Evolutionary conservation across 768 basidiomycete species (phyloP).

Genomic region (Lyophyllum atratum): DNA sequence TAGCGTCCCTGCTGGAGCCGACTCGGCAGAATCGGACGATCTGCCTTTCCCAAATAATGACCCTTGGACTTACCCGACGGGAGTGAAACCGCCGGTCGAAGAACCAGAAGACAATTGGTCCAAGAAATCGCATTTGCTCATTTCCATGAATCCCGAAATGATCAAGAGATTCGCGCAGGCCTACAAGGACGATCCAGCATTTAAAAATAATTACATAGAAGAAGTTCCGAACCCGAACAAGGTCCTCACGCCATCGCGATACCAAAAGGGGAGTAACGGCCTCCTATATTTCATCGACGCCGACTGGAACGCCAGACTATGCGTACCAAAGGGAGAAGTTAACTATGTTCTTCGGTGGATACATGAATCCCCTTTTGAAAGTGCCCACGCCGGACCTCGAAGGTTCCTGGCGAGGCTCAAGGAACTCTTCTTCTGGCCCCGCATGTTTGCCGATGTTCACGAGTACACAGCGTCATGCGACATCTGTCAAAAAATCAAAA

Average conservation of each 20-base stretch:
- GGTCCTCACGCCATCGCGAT: background rate
- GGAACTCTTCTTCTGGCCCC: background rate
- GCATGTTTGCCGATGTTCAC: background rate
- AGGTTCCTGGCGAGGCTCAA: constrained; percentile 12
- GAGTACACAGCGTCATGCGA: background rate
- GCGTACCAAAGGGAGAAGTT: constrained; percentile 12
- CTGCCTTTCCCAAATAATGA: background rate
- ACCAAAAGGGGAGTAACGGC: background rate
- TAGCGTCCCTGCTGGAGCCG: too few relatives aligned
- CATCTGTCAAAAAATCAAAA: background rate
- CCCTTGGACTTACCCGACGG: background rate
- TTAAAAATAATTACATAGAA: background rate
- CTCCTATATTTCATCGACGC: constrained; percentile 19
- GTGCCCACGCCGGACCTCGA: constrained; percentile 8
- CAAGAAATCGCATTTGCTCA: background rate
- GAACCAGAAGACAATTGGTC: background rate
- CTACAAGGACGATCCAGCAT: background rate
- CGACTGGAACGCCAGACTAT: constrained; percentile 18
- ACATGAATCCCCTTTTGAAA: constrained; percentile 20
- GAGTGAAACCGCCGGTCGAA: background rate
- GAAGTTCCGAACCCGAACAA: background rate
- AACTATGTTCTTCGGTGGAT: constrained; percentile 5
- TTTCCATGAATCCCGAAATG: background rate
- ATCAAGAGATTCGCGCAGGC: background rate
- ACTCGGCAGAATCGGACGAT: too few relatives aligned